These are phyloP conservation scores for Parachlorella kessleri DNA, from an alignment of 139 green algal genomes.

Conservation along the genomic window DNA sequence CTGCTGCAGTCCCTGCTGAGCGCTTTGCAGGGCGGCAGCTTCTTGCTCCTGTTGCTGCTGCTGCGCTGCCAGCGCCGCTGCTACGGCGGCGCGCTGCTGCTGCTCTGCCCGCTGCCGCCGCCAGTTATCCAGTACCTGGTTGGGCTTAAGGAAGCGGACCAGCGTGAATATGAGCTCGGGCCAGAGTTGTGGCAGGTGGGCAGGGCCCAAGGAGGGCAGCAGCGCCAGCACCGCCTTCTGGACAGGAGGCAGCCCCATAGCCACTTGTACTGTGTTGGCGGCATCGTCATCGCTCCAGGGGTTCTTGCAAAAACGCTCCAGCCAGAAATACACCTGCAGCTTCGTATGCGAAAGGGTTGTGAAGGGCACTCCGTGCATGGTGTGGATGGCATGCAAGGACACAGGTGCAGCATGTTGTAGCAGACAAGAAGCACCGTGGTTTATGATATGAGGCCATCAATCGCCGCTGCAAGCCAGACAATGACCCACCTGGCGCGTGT, in stretches of 20 bases:
- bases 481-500: conserved; percentile 43
- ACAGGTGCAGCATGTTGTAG: too few relatives aligned
- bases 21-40: neutral
- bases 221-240: conserved; percentile 73
- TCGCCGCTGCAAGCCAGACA: too few relatives aligned
- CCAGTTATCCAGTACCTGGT: conserved; percentile 41
- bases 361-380: too few relatives aligned
- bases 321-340: conserved; percentile 62
- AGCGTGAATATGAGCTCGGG: conserved; percentile 47
- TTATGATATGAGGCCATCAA: too few relatives aligned
- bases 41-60: neutral
- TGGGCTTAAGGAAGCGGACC: conserved; percentile 35
- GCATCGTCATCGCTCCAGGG: conserved; percentile 65
- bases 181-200: conserved; percentile 63
- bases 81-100: neutral
- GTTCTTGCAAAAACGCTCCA: conserved; percentile 70
- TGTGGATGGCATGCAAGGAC: too few relatives aligned
- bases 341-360: too few relatives aligned
- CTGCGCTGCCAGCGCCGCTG: neutral
- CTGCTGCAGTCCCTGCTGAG: too few relatives aligned
- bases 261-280: conserved; percentile 28
- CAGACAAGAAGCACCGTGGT: too few relatives aligned
- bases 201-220: conserved; percentile 57
- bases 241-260: conserved; percentile 63
- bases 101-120: too few relatives aligned